Percentiles rank a stretch among this genome's conserved stretches.
Conservation (phyloP, 768 basidiomycete genomes). For the Mycena belliarum region DNA sequence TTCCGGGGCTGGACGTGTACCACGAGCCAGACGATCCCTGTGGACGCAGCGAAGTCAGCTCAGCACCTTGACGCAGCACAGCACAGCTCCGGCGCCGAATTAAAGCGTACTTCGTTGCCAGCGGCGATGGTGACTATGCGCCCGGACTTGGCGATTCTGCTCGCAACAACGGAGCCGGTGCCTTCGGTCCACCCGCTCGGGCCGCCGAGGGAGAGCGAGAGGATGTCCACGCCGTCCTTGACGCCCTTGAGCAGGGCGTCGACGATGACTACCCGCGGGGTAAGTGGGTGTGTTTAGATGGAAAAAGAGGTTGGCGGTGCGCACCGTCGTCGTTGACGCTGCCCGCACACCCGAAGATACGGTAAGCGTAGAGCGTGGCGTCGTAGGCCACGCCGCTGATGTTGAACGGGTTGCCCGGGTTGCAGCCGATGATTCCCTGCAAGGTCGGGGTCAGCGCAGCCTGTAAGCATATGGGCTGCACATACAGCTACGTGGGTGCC, state of each 20-base stretch:
- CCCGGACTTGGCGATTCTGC: slow-evolving; percentile 56
- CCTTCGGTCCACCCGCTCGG: slow-evolving; percentile 65
- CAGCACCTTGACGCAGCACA: neutral
- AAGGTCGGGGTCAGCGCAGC: slow-evolving; percentile 24
- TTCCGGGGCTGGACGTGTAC: slow-evolving; percentile 56
- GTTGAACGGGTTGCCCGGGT: slow-evolving; percentile 61
- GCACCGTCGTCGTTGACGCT: slow-evolving; percentile 52
- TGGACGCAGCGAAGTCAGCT: neutral
- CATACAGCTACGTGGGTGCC: slow-evolving; percentile 46
- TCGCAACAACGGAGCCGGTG: slow-evolving; percentile 54
- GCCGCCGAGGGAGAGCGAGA: slow-evolving; percentile 68
- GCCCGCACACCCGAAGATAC: slow-evolving; percentile 63
- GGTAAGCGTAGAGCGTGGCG: slow-evolving; percentile 53
- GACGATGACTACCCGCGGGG: slow-evolving; percentile 36
- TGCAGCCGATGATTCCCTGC: slow-evolving; percentile 62
- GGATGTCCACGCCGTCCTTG: slow-evolving; percentile 57
- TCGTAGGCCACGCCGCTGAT: slow-evolving; percentile 71
- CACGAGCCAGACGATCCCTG: slow-evolving; percentile 60
- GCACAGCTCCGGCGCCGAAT: neutral
- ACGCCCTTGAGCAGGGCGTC: slow-evolving; percentile 53
- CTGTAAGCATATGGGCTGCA: neutral
- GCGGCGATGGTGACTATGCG: slow-evolving; percentile 65
- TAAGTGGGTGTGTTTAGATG: neutral
- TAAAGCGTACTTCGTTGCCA: slow-evolving; percentile 52
- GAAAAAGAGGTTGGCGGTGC: slow-evolving; percentile 11